These are phyloP conservation scores for Houttuynia cordata DNA, from an alignment of 164 flowering plant species.

Conservation along the genomic window DNA sequence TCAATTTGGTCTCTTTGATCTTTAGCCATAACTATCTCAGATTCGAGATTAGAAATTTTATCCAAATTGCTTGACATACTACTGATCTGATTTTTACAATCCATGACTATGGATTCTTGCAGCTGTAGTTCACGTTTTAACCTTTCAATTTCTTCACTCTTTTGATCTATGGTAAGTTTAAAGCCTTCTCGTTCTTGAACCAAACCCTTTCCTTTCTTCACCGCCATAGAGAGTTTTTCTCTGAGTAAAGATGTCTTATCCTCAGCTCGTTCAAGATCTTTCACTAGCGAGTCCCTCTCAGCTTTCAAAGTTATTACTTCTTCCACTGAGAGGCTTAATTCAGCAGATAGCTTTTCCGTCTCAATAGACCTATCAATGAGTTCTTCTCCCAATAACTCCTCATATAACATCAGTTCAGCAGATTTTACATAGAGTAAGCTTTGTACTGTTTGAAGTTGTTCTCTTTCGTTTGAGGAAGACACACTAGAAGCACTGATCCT, in stretches of 20 bases:
- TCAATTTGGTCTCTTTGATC: constrained; percentile 54
- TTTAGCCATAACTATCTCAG: constrained; percentile 36
- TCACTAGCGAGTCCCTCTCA: constrained; percentile 43
- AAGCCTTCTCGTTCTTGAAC: constrained; percentile 76
- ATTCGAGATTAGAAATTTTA: constrained; percentile 42
- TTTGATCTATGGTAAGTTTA: constrained; percentile 51
- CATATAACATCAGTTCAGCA: constrained; percentile 40
- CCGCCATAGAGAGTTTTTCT: constrained; percentile 93
- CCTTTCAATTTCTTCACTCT: constrained; percentile 58
- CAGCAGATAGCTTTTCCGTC: constrained; percentile 26
- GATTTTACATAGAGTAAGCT: constrained; percentile 41
- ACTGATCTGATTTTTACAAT: constrained; percentile 33
- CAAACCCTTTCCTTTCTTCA: constrained; percentile 95
- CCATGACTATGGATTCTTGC: constrained; percentile 32
- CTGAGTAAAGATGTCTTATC: constrained; percentile 60
- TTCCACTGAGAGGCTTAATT: constrained; percentile 26
- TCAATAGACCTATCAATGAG: constrained; percentile 25
- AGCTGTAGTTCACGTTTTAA: constrained; percentile 50
- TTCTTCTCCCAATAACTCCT: constrained; percentile 53
- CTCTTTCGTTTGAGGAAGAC: constrained; percentile 20
- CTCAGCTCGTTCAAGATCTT: constrained; percentile 58
- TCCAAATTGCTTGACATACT: constrained; percentile 40
- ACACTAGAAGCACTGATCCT: constrained; percentile 16
- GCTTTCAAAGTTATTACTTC: constrained; percentile 37
- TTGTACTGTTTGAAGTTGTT: constrained; percentile 38